Percentiles rank a stretch among this genome's conserved stretches.
phyloP scores from a whole-genome alignment of 2,329 filamentous ascomycete species.

The Sporothrix mexicana region DNA sequence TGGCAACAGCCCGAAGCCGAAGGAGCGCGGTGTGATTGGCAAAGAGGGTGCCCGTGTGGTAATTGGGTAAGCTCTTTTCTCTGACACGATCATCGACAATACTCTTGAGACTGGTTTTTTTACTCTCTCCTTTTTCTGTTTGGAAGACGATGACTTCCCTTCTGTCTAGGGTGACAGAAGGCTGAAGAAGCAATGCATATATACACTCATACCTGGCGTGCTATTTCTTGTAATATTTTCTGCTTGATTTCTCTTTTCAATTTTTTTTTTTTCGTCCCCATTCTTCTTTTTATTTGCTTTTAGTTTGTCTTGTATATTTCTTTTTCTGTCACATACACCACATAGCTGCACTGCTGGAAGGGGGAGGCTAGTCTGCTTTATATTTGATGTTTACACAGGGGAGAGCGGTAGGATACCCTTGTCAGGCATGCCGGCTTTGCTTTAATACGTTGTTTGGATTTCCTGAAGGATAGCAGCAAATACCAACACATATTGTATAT shows the following conservation, averaged over 20 bases:
- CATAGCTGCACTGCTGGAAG: conserved; percentile 19
- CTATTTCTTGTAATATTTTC: conserved; percentile 20
- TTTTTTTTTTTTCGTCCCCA: background rate
- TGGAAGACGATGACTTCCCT: background rate
- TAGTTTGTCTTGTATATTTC: background rate
- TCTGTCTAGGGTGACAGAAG: background rate
- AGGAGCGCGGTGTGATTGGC: conserved; percentile 88
- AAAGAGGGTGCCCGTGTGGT: conserved; percentile 91
- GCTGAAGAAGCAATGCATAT: conserved; percentile 19
- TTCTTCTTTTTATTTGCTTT: background rate
- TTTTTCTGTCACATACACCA: conserved; percentile 10
- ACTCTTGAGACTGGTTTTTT: background rate
- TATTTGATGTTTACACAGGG: background rate
- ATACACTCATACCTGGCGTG: conserved; percentile 29
- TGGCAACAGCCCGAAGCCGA: conserved; percentile 90
- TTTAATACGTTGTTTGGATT: background rate
- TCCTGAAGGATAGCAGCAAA: background rate
- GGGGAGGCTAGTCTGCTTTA: conserved; percentile 15
- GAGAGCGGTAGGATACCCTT: conserved; percentile 26
- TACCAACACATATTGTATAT: background rate
- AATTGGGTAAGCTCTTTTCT: conserved; percentile 58
- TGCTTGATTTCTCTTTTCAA: background rate
- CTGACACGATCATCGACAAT: background rate
- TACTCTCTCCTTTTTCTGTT: no score
- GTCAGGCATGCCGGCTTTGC: conserved; percentile 24